Conservation (phyloP, 2,329 filamentous ascomycete genomes). For the Ambrosiella beaveri region DNA sequence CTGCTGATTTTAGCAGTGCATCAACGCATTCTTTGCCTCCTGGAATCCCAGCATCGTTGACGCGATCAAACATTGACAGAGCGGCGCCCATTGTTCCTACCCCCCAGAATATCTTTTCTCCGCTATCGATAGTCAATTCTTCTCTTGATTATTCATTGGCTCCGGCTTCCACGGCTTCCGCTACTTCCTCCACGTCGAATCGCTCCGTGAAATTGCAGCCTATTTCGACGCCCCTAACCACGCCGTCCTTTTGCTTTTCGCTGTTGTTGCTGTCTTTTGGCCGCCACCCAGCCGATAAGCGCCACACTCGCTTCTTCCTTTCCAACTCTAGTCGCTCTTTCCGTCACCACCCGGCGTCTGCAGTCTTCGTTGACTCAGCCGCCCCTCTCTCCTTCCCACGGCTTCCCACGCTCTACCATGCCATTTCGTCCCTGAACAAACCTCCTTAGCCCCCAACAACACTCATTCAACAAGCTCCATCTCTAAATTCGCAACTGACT, state of each 20-base stretch:
- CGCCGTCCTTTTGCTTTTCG: background rate
- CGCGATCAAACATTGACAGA: background rate
- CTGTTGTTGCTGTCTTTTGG: background rate
- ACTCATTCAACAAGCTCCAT: constrained; percentile 3
- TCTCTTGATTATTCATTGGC: background rate
- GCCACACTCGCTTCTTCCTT: constrained; percentile 8
- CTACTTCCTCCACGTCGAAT: background rate
- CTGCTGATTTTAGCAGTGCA: background rate
- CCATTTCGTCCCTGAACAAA: background rate
- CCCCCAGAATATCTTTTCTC: too few relatives aligned
- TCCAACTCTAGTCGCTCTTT: constrained; percentile 9
- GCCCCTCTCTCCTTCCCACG: constrained; percentile 29
- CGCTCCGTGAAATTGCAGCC: background rate
- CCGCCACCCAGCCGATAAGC: constrained; percentile 1
- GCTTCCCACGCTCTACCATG: constrained; percentile 25
- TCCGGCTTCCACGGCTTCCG: background rate
- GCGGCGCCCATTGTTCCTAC: too few relatives aligned
- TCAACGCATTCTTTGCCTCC: background rate
- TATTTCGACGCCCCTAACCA: background rate
- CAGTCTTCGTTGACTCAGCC: constrained; percentile 29
- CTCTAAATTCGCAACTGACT: constrained; percentile 4
- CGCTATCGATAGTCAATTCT: too few relatives aligned
- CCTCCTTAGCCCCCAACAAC: constrained; percentile 11
- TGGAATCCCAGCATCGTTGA: background rate
- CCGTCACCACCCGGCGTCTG: constrained; percentile 15